A percentile compares a stretch with the other conserved stretches of the same genome.
Conservation (phyloP, 2,329 filamentous ascomycete genomes). For the Ambrosiella beaveri region DNA sequence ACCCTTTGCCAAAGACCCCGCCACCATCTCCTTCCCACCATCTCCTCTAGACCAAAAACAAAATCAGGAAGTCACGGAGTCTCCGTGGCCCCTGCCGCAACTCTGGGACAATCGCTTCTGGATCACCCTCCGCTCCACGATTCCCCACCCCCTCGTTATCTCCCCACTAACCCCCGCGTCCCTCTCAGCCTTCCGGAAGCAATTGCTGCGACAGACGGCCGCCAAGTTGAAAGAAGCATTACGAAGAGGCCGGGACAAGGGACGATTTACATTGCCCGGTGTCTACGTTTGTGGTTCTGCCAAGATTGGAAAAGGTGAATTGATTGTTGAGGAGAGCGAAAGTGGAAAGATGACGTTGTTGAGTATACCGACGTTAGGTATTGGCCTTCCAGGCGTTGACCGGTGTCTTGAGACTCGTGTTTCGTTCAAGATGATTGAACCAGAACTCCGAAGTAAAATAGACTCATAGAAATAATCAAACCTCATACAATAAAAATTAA, state of each 20-base stretch:
- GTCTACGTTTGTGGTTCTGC: constrained; percentile 24
- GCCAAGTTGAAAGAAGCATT: neutral
- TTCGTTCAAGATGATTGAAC: constrained; percentile 31
- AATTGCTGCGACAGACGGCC: constrained; percentile 18
- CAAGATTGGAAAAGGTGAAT: neutral
- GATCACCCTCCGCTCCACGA: constrained; percentile 31
- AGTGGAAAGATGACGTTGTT: constrained; percentile 25
- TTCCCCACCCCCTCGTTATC: constrained; percentile 26
- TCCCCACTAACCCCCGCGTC: constrained; percentile 29
- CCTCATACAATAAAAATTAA: neutral
- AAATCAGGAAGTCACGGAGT: too few species aligned
- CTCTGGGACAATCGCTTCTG: constrained; percentile 47
- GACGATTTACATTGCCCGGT: constrained; percentile 37
- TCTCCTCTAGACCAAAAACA: neutral
- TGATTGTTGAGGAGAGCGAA: neutral
- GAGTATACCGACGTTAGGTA: constrained; percentile 34
- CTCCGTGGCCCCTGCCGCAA: constrained; percentile 19
- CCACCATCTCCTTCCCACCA: neutral
- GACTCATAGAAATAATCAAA: neutral
- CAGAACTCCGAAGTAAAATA: neutral
- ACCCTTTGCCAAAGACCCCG: neutral
- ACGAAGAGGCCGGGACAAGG: constrained; percentile 34
- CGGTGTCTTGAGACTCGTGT: constrained; percentile 33
- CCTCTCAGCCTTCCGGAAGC: constrained; percentile 31
- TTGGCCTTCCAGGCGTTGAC: constrained; percentile 29